phyloP scores from a whole-genome alignment of 345 rosid genomes.

The Lenwebbia sp. region DNA sequence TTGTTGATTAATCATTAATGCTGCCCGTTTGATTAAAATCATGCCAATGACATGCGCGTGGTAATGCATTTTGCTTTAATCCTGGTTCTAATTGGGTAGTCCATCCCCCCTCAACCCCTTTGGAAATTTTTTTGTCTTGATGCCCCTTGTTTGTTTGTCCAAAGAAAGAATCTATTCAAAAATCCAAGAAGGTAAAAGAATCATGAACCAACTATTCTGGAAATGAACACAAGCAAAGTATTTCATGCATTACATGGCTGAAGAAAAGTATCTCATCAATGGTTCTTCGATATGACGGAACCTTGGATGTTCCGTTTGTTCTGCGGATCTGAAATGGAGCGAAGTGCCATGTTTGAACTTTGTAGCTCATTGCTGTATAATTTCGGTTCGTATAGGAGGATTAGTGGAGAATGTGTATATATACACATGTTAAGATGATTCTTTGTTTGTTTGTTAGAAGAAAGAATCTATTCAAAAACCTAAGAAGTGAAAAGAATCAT shows the following conservation, averaged over 20 bases:
- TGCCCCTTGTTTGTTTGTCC: neutral
- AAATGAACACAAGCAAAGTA: neutral
- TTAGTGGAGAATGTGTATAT: too few species aligned
- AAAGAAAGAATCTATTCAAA: too few species aligned
- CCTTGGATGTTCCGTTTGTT: neutral
- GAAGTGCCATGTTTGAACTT: neutral
- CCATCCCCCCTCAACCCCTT: neutral
- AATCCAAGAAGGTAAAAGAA: too few species aligned
- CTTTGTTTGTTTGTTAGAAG: neutral
- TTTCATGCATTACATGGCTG: too few species aligned
- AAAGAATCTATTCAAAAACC: neutral
- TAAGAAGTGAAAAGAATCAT: too few species aligned
- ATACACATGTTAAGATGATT: too few species aligned
- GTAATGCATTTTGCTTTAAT: neutral
- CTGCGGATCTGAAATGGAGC: neutral
- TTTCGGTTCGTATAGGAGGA: too few species aligned
- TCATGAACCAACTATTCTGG: too few species aligned
- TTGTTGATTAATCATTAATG: neutral
- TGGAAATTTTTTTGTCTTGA: neutral
- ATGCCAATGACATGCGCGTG: neutral
- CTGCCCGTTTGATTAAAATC: neutral
- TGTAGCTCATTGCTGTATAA: too few species aligned
- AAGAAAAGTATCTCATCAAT: too few species aligned
- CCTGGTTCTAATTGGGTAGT: neutral
- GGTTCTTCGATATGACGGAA: too few species aligned